These are phyloP conservation scores for Chrysopogon serrulatus DNA, from an alignment of 176 grass and related monocot genomes.

Conservation along the genomic window DNA sequence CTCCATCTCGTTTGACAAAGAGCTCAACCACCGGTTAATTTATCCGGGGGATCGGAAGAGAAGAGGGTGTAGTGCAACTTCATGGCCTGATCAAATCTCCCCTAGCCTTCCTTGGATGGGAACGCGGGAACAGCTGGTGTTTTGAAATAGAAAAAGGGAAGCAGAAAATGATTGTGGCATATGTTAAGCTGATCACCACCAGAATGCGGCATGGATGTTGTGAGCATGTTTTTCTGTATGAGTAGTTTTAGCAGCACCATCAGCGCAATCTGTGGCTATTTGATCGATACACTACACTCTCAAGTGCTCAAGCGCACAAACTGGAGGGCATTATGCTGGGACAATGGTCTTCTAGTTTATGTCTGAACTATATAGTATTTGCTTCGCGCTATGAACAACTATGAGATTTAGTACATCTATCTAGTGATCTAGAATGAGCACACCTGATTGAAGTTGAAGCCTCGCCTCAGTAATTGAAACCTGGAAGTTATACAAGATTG, in stretches of 20 bases:
- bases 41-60: neutral
- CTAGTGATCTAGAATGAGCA: no score
- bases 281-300: neutral
- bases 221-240: neutral
- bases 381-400: neutral
- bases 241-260: neutral
- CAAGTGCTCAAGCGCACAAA: neutral
- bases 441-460: neutral
- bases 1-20: slow-evolving; percentile 24
- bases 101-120: neutral
- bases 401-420: neutral
- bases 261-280: neutral
- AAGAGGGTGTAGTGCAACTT: neutral
- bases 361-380: neutral
- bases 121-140: slow-evolving; percentile 38
- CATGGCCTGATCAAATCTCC: neutral
- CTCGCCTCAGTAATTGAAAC: no score
- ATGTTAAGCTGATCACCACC: neutral
- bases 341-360: neutral
- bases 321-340: neutral
- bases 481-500: no score
- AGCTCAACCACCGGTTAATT: slow-evolving; percentile 7
- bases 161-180: neutral
- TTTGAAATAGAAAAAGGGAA: slow-evolving; percentile 22
- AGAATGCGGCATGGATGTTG: neutral